Evolutionary conservation across 2,329 filamentous ascomycete species (phyloP), one percentile per base, ranked within the genome.

Genomic region (Xylaria digitata): DNA sequence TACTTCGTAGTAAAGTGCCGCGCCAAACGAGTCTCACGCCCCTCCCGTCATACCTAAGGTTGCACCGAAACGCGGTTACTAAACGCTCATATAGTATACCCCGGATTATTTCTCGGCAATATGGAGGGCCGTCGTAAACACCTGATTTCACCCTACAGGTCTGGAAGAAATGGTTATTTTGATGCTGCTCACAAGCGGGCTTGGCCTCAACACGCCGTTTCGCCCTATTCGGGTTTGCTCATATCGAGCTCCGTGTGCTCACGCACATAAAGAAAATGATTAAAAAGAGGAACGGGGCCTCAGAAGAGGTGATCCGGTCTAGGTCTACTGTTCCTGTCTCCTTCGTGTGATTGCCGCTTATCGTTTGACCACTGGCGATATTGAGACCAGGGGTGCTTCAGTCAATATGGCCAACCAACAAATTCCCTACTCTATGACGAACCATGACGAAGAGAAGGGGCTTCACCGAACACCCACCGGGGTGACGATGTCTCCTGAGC

Each of bases 401-500:
- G 19, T 32, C 42, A 60, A 64, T 2, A 69, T 69, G 67, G 67
- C 67, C 8, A 63, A 63, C 32, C 63, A 66, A 3, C 58, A 66
- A 19, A 56, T 62, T 19, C 66, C 66, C 17, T 69, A 69, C 43
- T 34, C 57, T 45, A 64, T 52, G 40, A 43, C 60, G 8, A 66
- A 61, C 40, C 68, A 70, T 42, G 78, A 79, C 52, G 77, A 77
- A 55, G 78, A 80, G 48, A 80, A 78, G 62, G 78, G 77, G 34
- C 66, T 80, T 23, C 70, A 78, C 48, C 71, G 75, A 32, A 75
- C 77, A 0, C 71, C 72, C 0, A 80, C 79, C 1, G 77, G 73
- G 15, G 78, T 80, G 43, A 80, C 78, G 9, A 80, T 80, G 76
- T 78, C 78, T 2, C 78, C 77, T 9, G 78, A 80, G 73, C 75